A percentile compares a stretch with the other conserved stretches of the same genome.
Evolutionary conservation across 345 rosid species (phyloP).

Genomic region (Pugionium dolabratum): DNA sequence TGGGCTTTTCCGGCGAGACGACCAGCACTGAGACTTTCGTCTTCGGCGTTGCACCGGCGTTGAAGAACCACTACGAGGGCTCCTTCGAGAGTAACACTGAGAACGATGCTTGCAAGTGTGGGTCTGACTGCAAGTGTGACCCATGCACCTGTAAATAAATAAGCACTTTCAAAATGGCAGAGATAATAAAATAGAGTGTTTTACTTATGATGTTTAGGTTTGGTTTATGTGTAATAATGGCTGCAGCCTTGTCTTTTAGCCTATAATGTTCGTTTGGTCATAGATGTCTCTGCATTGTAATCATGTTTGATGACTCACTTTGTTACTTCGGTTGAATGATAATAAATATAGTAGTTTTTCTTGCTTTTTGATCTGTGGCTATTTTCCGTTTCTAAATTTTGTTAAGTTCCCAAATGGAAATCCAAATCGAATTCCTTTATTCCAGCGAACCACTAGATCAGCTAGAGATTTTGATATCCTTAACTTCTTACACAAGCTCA

Average conservation of each 20-base stretch:
- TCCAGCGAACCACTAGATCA: slow-evolving; percentile 58
- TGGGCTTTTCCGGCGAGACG: slow-evolving; percentile 47
- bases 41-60: slow-evolving; percentile 53
- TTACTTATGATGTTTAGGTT: slow-evolving; percentile 21
- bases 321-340: slow-evolving; percentile 5
- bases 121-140: slow-evolving; percentile 71
- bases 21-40: slow-evolving; percentile 52
- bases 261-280: not conserved
- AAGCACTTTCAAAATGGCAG: not conserved
- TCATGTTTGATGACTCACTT: not conserved
- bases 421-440: too few species aligned
- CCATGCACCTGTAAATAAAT: slow-evolving; percentile 85
- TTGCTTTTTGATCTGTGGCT: too few species aligned
- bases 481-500: not conserved
- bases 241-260: slow-evolving; percentile 17
- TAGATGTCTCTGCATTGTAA: slow-evolving; percentile 27
- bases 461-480: slow-evolving; percentile 81
- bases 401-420: too few species aligned
- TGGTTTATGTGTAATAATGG: slow-evolving; percentile 28
- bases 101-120: slow-evolving; percentile 88
- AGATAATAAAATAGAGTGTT: slow-evolving; percentile 1
- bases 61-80: slow-evolving; percentile 50
- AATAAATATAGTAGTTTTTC: too few species aligned
- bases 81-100: slow-evolving; percentile 51
- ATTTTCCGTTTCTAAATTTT: too few species aligned